Conservation (phyloP, 2,329 filamentous ascomycete species). For the Cercospora sp. region DNA sequence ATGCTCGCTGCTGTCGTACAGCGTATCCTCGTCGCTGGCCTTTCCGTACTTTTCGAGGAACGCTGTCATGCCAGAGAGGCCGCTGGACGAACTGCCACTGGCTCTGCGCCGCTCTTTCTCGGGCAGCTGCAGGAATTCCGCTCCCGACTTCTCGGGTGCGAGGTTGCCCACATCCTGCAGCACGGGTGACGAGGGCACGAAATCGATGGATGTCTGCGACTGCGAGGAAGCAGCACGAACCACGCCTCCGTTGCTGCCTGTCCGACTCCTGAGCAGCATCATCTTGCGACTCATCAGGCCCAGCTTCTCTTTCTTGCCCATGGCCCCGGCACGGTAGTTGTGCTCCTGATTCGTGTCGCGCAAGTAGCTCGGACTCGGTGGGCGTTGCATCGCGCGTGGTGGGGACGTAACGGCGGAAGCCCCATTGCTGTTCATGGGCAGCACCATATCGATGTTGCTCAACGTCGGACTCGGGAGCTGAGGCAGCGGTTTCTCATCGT, state of each 20-base stretch:
- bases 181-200: constrained; percentile 35
- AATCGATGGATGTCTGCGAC: constrained; percentile 22
- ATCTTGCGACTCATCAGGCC: constrained; percentile 38
- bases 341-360: constrained; percentile 19
- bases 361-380: constrained; percentile 37
- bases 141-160: constrained; percentile 27
- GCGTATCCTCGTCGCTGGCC: constrained; percentile 28
- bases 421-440: constrained; percentile 61
- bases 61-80: constrained; percentile 43
- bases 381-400: constrained; percentile 25
- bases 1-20: constrained; percentile 25
- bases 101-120: constrained; percentile 34
- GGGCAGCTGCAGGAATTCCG: constrained; percentile 21
- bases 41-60: constrained; percentile 38
- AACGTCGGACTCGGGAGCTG: constrained; percentile 76
- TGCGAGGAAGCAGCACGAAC: constrained; percentile 4
- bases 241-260: constrained; percentile 24
- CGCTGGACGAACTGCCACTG: constrained; percentile 45
- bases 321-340: constrained; percentile 9
- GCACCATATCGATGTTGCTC: constrained; percentile 91
- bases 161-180: constrained; percentile 36
- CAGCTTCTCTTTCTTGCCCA: constrained; percentile 34
- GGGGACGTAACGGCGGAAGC: constrained; percentile 26
- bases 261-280: constrained; percentile 37
- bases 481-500: constrained; percentile 34